phyloP scores from a whole-genome alignment of 1,139 yeast species.

The Pichia sp. region DNA sequence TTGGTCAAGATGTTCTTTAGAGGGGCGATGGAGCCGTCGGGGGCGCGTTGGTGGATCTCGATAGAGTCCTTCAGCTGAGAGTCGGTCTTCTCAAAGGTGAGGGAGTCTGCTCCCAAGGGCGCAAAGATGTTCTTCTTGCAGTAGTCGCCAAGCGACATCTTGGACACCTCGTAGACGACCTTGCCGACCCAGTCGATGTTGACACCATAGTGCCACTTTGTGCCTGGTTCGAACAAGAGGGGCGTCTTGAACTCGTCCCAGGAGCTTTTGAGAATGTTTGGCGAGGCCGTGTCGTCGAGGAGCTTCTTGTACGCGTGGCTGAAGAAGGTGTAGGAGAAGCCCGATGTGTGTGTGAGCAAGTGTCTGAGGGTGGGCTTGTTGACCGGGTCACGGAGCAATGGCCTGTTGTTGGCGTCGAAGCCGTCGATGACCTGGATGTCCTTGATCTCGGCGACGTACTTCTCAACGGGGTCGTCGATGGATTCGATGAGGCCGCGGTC shows the following conservation, averaged over 20 bases:
- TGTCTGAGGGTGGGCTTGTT: constrained; percentile 13
- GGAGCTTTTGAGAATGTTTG: constrained; percentile 10
- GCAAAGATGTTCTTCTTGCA: constrained; percentile 13
- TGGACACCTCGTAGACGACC: constrained; percentile 9
- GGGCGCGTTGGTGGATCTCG: constrained; percentile 11
- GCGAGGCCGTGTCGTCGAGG: background rate
- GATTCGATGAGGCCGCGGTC: constrained; percentile 13
- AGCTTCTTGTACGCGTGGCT: constrained; percentile 8
- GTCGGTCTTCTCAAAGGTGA: constrained; percentile 6
- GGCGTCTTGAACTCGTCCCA: constrained; percentile 16
- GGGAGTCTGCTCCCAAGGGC: constrained; percentile 9
- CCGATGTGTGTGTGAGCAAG: constrained; percentile 15
- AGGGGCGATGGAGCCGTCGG: background rate
- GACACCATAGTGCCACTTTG: constrained; percentile 16
- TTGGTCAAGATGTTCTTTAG: background rate
- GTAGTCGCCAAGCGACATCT: constrained; percentile 12
- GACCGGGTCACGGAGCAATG: constrained; percentile 2
- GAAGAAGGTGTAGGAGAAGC: constrained; percentile 15
- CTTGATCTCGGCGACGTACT: constrained; percentile 9
- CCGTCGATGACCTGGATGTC: constrained; percentile 6
- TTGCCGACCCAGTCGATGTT: constrained; percentile 16
- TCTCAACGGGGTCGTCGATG: constrained; percentile 16
- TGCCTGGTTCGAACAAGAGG: constrained; percentile 15
- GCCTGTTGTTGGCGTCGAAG: constrained; percentile 5
- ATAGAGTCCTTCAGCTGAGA: constrained; percentile 1